Conservation (phyloP, 352 stramenopile genomes). For the Phytophthora hybrid region DNA sequence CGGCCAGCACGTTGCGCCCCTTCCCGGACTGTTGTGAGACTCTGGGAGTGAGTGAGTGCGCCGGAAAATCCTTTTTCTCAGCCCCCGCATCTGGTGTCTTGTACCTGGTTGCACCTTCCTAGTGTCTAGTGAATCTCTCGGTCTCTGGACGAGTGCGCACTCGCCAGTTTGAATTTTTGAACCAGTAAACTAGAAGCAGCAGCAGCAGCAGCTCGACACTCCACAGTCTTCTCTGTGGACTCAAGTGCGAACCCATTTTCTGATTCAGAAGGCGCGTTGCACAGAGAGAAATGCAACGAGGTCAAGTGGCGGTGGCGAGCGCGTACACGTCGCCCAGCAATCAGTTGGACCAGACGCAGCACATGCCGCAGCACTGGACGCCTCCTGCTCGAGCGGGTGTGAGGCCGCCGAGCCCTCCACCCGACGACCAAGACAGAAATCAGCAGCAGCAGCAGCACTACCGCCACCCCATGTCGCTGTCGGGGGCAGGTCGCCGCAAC, state of each 20-base stretch:
- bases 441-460: background rate
- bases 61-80: background rate
- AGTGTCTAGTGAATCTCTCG: background rate
- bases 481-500: conserved; percentile 10
- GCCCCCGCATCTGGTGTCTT: background rate
- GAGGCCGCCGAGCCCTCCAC: conserved; percentile 8
- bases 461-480: background rate
- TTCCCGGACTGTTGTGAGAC: background rate
- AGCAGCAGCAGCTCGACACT: background rate
- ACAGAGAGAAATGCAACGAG: conserved; percentile 38
- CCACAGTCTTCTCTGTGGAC: background rate
- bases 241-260: background rate
- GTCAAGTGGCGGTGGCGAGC: conserved; percentile 55
- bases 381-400: background rate
- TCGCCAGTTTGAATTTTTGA: background rate
- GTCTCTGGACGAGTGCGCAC: background rate
- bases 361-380: conserved; percentile 23
- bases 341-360: conserved; percentile 29
- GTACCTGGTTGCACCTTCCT: background rate
- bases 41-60: background rate
- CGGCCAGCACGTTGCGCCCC: background rate
- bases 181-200: background rate
- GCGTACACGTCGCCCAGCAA: conserved; percentile 28
- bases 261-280: conserved; percentile 26
- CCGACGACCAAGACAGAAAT: conserved; percentile 6